Base-by-base conservation (phyloP, 1,139 yeast species). In the Zygosaccharomyces sapae region DNA sequence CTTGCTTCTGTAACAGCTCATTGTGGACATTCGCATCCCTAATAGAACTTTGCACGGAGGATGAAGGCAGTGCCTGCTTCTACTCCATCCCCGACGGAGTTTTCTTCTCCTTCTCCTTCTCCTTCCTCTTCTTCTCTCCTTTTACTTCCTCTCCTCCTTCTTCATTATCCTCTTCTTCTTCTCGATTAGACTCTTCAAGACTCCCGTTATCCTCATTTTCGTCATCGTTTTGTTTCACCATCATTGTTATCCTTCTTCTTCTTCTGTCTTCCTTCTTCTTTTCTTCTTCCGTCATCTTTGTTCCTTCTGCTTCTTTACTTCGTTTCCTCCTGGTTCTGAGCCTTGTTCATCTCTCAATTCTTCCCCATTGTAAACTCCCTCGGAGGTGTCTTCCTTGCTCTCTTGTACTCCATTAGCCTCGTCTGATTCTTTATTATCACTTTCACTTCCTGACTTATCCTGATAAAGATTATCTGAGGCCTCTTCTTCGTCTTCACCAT, bases 1-100 rank as follows among this genome's bases (percentile, higher is more conserved):
- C 54, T 48, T 66, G 70, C 37, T 51, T 61, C 35, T 64, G 56
- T 9, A 65, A 41, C 10, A 65, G 49, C 5, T 56, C 59, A 13
- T 54, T 44, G 39, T 63, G 57, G 7, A 61, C 52, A 31, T 57
- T 54, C 7, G 54, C 57, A 36, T 41, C 45, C 25, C 46, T 48
- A 3, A 34, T 13, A 8, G 47, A 41, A 13, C 43, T 38, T 8
- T 47, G 48, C n/a, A 46, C 33, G 8, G 48, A 43, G 18, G 40
- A 19, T 5, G 25, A 22, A 22, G 44, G 42, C 30, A 12, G 35
- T 33, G 13, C 41, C 50, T 7, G 49, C 50, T 12, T 50, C 41
- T 31, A 44, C 31, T 29, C 44, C 50, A 18, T 45, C 47, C n/a
- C 48, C 37, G 25, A 34, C 45, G 24, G 50, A 45, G n/a, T 52